Evolutionary conservation across 2,329 filamentous ascomycete species (phyloP).

Genomic region (Phoma sp.): DNA sequence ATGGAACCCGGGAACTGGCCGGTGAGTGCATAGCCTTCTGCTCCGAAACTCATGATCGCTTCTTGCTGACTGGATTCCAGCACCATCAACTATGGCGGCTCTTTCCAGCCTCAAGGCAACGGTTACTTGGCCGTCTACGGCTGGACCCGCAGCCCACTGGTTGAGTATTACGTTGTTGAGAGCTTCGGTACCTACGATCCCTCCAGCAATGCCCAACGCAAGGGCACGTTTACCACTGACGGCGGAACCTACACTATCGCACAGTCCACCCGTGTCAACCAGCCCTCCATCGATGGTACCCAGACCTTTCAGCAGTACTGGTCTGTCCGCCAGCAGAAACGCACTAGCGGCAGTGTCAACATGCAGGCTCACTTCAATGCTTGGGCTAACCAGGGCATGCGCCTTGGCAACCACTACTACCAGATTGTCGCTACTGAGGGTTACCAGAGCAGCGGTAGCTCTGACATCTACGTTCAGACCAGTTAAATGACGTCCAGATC

Average conservation of each 20-base stretch:
- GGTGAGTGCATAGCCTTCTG: constrained; percentile 38
- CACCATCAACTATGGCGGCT: constrained; percentile 27
- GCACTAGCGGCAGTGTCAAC: constrained; percentile 50
- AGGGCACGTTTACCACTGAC: constrained; percentile 58
- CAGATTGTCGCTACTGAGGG: constrained; percentile 58
- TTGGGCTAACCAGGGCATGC: constrained; percentile 32
- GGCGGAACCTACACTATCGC: constrained; percentile 61
- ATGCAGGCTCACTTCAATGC: constrained; percentile 38
- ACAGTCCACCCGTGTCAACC: constrained; percentile 55
- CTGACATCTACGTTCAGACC: constrained; percentile 11
- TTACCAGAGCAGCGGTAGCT: constrained; percentile 38
- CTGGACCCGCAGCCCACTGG: constrained; percentile 59
- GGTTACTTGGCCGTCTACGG: constrained; percentile 57
- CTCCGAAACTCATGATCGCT: not conserved
- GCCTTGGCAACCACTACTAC: constrained; percentile 30
- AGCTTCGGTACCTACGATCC: constrained; percentile 55
- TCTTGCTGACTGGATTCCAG: constrained; percentile 6
- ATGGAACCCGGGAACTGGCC: constrained; percentile 52
- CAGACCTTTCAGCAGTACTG: constrained; percentile 61
- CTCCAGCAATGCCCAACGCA: constrained; percentile 50
- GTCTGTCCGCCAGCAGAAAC: constrained; percentile 58
- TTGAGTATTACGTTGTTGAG: constrained; percentile 66
- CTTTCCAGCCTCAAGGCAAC: constrained; percentile 29
- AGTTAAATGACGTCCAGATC: not conserved
- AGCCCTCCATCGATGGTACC: constrained; percentile 60